Evolutionary conservation across 352 stramenopile species (phyloP), one percentile per base, ranked within the genome.

Genomic region (Phytophthora boehmeriae): DNA sequence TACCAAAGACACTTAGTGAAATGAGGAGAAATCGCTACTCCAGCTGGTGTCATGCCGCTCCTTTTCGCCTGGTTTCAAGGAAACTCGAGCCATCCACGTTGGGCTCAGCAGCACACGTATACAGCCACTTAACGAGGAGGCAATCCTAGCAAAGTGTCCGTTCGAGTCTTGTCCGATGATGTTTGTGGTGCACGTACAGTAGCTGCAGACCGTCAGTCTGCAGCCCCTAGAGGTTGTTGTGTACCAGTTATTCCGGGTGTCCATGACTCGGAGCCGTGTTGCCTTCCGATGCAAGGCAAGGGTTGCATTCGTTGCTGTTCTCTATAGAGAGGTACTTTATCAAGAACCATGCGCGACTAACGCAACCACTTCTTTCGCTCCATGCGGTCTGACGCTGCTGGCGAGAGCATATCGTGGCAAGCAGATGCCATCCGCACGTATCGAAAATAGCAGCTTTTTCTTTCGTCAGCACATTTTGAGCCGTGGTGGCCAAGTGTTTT

Each of bases 21-120:
- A 55, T 22, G 38, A 11, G n/a, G 13, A 4, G 38, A 22, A 16
- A 22, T 44, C 16, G 38, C 10, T 17, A 16, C 14, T 5, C 38
- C 38, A 44, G 38, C 13, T 44, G 38, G 38, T 44, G 9, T 16
- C 8, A 6, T 39, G 54, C 34, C 16, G 27, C 38, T 56, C 58
- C 34, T 44, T 16, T 63, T 61, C 57, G 61, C 56, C 56, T 65
- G 58, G 46, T 65, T 68, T 55, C 41, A 68, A 56, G 50, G 59
- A 69, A 69, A 35, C 34, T 14, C 28, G 36, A 39, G 19, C 45
- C 36, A 52, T 44, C 16, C 14, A 44, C 59, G 44, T 68, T 39
- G 52, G 14, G 28, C 66, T 71, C 44, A 46, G 53, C 47, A 50
- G 27, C n/a, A n/a, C n/a, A n/a, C n/a, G n/a, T n/a, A n/a, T n/a